Conservation (phyloP, 1,284 basidiomycete species). For the Melampsora occidentalis region DNA sequence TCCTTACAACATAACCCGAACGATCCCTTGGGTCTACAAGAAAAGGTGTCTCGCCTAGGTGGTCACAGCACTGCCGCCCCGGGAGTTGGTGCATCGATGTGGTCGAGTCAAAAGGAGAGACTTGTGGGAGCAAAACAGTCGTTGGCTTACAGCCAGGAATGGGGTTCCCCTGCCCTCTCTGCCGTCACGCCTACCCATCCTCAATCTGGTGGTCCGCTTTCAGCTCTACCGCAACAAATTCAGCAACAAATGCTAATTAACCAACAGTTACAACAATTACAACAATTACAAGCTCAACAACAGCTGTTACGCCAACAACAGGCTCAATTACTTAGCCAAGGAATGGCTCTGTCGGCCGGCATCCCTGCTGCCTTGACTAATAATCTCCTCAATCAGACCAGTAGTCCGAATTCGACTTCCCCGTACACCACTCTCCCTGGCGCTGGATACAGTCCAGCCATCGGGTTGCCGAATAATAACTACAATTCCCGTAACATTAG, state of each 20-base stretch:
- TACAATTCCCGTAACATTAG: background rate
- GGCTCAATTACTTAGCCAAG: constrained; percentile 38
- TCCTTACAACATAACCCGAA: constrained; percentile 51
- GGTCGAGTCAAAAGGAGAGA: constrained; percentile 61
- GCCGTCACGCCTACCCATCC: constrained; percentile 54
- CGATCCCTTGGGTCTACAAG: constrained; percentile 49
- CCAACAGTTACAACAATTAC: constrained; percentile 42
- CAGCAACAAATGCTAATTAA: constrained; percentile 35
- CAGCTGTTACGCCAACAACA: constrained; percentile 43
- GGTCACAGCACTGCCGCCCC: constrained; percentile 55
- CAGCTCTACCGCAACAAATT: constrained; percentile 28
- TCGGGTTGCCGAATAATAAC: constrained; percentile 5
- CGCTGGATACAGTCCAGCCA: background rate
- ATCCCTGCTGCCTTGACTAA: constrained; percentile 43
- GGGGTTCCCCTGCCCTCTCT: constrained; percentile 13
- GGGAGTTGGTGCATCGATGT: constrained; percentile 57
- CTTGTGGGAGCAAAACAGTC: constrained; percentile 59
- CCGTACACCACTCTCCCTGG: constrained; percentile 16
- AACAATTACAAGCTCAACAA: constrained; percentile 44
- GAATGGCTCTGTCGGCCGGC: constrained; percentile 49
- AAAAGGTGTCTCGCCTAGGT: constrained; percentile 51
- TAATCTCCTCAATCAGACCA: constrained; percentile 47
- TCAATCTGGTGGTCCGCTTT: constrained; percentile 58
- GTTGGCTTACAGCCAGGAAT: constrained; percentile 16
- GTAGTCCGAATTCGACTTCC: constrained; percentile 13